Base-by-base conservation (phyloP, 495 filamentous ascomycete genomes). In the Penicillium coffeae region DNA sequence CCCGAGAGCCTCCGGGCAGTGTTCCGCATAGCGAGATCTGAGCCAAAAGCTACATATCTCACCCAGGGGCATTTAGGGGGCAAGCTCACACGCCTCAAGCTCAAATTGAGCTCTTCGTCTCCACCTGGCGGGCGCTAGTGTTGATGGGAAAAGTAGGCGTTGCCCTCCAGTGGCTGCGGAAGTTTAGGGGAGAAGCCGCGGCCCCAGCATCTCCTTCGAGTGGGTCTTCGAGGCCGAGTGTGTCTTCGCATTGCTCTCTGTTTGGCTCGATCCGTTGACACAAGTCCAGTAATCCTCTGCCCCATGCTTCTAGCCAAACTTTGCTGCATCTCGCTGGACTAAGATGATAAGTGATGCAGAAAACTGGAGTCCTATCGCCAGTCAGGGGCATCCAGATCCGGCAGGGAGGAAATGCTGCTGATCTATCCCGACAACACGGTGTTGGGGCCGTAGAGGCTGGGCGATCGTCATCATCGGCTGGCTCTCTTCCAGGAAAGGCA, bases 351-450 rank as follows among this genome's bases (percentile, higher is more conserved):
- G 13, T 39, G 36, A 47, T 22, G 21, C 19, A 34, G 35, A 27
- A 8, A 15, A n/a, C 15, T 16, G 8, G 33, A 34, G 27, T 21
- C 44, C 48, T n/a, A 42, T 42, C 40, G 18, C 40, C 41, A 54
- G 50, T 47, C 48, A 51, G 55, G 58, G 55, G 52, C 30, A 48
- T 30, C 43, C 25, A 33, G 53, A 56, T 48, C 58, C 58, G 39
- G 43, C 42, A 58, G 45, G 45, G 45, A 49, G 49, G 54, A 48
- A 56, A 54, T 52, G 50, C 40, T 45, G 54, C 42, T 34, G 54
- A 60, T 60, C 42, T n/a, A 51, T 47, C 57, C 60, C 60, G 57
- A 50, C 47, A 50, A 18, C 38, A 18, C 55, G 60, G 38, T 45
- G 45, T 42, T 55, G 52, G 59, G 50, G 55, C 55, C 21, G 49